Evolutionary conservation across 768 basidiomycete genomes (phyloP).

Genomic region (Boletus barrowsii): DNA sequence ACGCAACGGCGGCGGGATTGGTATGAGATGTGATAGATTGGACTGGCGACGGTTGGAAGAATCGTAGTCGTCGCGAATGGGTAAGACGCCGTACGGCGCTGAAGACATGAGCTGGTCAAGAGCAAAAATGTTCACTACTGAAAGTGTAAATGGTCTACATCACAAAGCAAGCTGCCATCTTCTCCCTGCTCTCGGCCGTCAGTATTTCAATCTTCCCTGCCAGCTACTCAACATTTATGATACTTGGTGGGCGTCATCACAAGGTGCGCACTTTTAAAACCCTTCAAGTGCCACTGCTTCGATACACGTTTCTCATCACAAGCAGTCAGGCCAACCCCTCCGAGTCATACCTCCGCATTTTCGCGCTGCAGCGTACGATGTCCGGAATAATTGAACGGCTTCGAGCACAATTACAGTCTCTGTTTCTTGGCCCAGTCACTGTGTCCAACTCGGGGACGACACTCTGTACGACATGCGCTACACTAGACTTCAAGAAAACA

Average conservation of each 20-base stretch:
- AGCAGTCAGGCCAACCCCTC: no score
- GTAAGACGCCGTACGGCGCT: constrained; percentile 6
- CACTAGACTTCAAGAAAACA: constrained; percentile 10
- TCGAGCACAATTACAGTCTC: background rate
- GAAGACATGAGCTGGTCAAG: constrained; percentile 6
- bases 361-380: background rate
- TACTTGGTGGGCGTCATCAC: no score
- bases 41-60: background rate
- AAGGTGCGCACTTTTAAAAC: no score
- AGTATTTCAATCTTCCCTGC: no score
- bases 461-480: constrained; percentile 11
- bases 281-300: no score
- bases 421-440: background rate
- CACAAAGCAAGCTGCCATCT: no score
- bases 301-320: no score
- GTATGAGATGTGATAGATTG: background rate
- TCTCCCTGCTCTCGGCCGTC: no score
- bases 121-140: no score
- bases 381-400: constrained; percentile 3
- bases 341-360: no score
- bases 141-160: no score
- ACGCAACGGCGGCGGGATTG: background rate
- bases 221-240: no score
- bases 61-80: constrained; percentile 11
- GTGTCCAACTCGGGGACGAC: background rate